Evolutionary conservation across 2,329 filamentous ascomycete genomes (phyloP).

Genomic region (Helicocarpus griseus): DNA sequence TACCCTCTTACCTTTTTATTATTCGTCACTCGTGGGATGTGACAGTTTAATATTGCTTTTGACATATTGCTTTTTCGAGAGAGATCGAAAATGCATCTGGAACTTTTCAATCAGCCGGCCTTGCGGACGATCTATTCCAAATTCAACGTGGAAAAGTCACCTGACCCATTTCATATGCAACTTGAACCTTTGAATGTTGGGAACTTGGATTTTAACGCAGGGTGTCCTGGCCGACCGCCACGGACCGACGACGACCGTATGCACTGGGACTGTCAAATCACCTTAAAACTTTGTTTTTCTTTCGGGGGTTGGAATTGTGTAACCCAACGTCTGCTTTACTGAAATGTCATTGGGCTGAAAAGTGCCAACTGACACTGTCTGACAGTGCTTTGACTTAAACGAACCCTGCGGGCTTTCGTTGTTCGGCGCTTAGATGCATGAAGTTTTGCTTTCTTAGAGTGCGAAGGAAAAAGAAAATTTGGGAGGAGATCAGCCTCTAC

Average conservation of each 20-base stretch:
- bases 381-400: background rate
- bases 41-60: too few relatives aligned
- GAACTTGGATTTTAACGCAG: background rate
- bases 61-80: too few relatives aligned
- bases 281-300: background rate
- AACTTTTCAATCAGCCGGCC: background rate
- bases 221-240: background rate
- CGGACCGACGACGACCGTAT: background rate
- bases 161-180: background rate
- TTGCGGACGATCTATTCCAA: background rate
- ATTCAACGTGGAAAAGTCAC: background rate
- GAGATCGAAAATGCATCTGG: too few relatives aligned
- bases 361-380: background rate
- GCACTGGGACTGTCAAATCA: background rate
- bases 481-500: too few relatives aligned
- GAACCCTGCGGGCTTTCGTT: background rate
- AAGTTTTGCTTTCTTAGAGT: background rate
- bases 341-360: background rate
- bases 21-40: too few relatives aligned
- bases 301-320: background rate
- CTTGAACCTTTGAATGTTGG: too few relatives aligned
- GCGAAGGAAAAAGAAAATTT: too few relatives aligned
- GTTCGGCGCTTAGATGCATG: background rate
- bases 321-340: background rate
- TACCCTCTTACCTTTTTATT: too few relatives aligned